Conservation (phyloP, 305 asterid genomes). For the Ilex paraguariensis region DNA sequence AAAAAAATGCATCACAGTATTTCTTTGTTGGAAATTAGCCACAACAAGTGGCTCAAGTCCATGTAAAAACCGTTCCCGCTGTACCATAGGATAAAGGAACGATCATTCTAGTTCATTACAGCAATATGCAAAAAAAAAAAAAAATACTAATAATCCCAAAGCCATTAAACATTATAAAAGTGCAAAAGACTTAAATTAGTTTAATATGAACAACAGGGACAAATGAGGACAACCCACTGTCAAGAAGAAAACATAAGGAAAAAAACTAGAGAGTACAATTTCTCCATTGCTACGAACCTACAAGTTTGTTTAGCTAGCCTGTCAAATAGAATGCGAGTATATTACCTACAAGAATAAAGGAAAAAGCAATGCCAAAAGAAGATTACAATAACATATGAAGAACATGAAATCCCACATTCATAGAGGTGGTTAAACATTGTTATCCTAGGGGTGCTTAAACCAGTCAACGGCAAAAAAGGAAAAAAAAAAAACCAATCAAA, state of each 20-base stretch:
- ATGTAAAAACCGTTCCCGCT: conserved; percentile 76
- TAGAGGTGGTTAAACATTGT: conserved; percentile 2
- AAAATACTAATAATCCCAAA: not conserved
- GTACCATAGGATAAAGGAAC: conserved; percentile 5
- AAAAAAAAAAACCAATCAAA: too few species aligned
- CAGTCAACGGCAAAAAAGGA: too few species aligned
- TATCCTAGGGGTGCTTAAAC: too few species aligned
- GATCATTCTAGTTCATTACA: not conserved
- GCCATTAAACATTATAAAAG: not conserved
- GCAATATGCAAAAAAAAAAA: not conserved
- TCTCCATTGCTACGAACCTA: too few species aligned
- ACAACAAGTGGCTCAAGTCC: conserved; percentile 65
- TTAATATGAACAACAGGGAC: too few species aligned
- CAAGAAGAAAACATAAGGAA: not conserved
- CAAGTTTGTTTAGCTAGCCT: too few species aligned
- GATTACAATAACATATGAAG: too few species aligned
- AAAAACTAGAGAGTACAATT: not conserved
- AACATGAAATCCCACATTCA: not conserved
- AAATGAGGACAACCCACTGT: not conserved
- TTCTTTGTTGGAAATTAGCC: conserved; percentile 64
- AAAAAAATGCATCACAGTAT: conserved; percentile 55
- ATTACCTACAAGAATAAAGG: too few species aligned
- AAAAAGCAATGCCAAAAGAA: too few species aligned
- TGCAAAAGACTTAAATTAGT: conserved; percentile 10
- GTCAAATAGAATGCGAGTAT: too few species aligned